These are phyloP conservation scores for Hansenula anomala DNA, from an alignment of 1,139 yeast genomes.

Conservation along the genomic window DNA sequence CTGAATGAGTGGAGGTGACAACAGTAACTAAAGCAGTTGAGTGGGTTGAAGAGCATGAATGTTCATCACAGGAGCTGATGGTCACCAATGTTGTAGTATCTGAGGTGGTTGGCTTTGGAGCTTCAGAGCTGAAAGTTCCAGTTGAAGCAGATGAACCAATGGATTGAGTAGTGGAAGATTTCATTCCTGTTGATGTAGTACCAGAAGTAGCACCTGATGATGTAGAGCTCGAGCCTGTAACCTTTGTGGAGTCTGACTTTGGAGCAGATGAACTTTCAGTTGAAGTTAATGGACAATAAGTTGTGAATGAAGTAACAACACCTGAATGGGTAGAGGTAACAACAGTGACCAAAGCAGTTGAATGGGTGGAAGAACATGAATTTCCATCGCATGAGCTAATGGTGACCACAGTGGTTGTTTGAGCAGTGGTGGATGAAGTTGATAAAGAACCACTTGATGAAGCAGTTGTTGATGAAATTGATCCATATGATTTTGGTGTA, in stretches of 20 bases:
- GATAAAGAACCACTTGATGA: background rate
- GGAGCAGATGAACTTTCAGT: background rate
- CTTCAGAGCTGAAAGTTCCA: conserved; percentile 1
- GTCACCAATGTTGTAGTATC: conserved; percentile 5
- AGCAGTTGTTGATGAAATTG: background rate
- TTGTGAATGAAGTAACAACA: conserved; percentile 30
- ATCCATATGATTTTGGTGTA: background rate
- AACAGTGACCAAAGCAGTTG: conserved; percentile 6
- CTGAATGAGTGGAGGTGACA: conserved; percentile 15
- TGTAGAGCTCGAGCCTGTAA: no score
- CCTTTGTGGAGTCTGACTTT: background rate
- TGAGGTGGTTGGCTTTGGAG: background rate
- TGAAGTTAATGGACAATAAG: conserved; percentile 27
- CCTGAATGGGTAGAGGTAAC: conserved; percentile 38
- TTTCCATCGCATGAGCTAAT: conserved; percentile 17
- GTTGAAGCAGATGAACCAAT: conserved; percentile 1
- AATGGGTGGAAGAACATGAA: conserved; percentile 7
- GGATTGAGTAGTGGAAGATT: conserved; percentile 1
- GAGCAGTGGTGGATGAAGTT: no score
- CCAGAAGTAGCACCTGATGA: background rate
- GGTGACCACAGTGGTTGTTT: conserved; percentile 7
- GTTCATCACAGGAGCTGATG: conserved; percentile 8
- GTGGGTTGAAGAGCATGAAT: background rate
- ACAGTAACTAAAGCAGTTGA: background rate
- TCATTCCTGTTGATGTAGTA: background rate